Evolutionary conservation across 345 rosid genomes (phyloP).

Genomic region (rapeseed (Brassica napus)): Da-Ae NC_063435.1:22895501-22896000

Average conservation of each 20-base stretch:
- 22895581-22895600: not conserved
- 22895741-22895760: too few relatives aligned
- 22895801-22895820: too few relatives aligned
- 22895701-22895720: too few relatives aligned
- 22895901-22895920: not conserved
- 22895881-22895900: not conserved
- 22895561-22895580: not conserved
- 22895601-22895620: not conserved
- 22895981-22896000: constrained; percentile 34
- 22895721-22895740: too few relatives aligned
- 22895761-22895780: too few relatives aligned
- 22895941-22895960: constrained; percentile 25
- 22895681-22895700: too few relatives aligned
- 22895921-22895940: not conserved
- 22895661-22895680: not conserved
- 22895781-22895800: too few relatives aligned
- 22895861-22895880: not conserved
- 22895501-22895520: constrained; percentile 31
- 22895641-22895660: not conserved
- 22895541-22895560: not conserved
- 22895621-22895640: not conserved
- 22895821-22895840: not conserved
- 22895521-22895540: constrained; percentile 3
- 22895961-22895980: constrained; percentile 25
- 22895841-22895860: constrained; percentile 1